A percentile compares a stretch with the other conserved stretches of the same genome.
Conservation (phyloP, 306 rosid species). For the Inga oerstediana region DNA sequence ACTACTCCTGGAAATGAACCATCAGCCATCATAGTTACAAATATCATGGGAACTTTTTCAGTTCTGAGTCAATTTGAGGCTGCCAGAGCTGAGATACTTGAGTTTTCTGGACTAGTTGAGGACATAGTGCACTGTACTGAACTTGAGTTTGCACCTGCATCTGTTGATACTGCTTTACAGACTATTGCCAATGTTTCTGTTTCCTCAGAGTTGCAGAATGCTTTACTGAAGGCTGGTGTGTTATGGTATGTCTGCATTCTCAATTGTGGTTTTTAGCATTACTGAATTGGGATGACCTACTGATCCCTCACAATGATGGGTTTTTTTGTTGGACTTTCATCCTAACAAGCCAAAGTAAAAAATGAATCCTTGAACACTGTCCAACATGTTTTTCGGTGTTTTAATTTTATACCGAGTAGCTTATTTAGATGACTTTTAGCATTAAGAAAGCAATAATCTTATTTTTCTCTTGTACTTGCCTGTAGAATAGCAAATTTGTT, state of each 20-base stretch:
- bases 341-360: background rate
- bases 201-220: conserved; percentile 85
- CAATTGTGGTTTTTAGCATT: conserved; percentile 15
- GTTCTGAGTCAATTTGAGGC: conserved; percentile 88
- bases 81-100: conserved; percentile 90
- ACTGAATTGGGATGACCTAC: background rate
- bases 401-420: background rate
- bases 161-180: conserved; percentile 91
- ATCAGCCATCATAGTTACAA: conserved; percentile 87
- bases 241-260: conserved; percentile 66
- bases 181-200: conserved; percentile 90
- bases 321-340: conserved; percentile 12
- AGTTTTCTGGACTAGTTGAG: conserved; percentile 80
- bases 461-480: background rate
- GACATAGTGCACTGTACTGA: conserved; percentile 96
- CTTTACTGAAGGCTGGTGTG: conserved; percentile 87
- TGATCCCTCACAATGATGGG: conserved; percentile 20
- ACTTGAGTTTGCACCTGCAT: conserved; percentile 86
- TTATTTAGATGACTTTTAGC: background rate
- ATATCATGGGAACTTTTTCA: conserved; percentile 84
- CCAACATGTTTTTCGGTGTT: background rate
- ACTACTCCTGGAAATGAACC: conserved; percentile 91
- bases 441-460: background rate
- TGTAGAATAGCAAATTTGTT: background rate
- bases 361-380: background rate